Percentiles rank a stretch among this genome's conserved stretches.
Evolutionary conservation across 345 rosid species (phyloP).

Genomic region (Clarkia xantiana): DNA sequence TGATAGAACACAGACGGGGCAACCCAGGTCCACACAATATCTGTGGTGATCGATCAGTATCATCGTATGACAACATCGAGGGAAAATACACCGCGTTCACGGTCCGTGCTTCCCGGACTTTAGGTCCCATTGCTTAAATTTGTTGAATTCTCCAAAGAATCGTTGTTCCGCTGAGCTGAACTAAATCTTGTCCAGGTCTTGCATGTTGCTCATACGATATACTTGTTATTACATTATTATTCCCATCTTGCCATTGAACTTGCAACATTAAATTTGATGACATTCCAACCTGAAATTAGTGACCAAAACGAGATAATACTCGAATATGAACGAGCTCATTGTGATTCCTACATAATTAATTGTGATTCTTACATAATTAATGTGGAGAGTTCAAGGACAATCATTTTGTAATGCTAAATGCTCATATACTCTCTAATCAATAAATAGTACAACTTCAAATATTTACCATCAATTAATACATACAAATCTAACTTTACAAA

Average conservation of each 20-base stretch:
- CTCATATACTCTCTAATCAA: no score
- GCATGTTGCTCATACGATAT: slow-evolving; percentile 47
- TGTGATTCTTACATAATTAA: no score
- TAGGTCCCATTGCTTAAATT: slow-evolving; percentile 24
- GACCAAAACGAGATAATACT: no score
- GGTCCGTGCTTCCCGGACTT: slow-evolving; percentile 40
- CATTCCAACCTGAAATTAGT: slow-evolving; percentile 32
- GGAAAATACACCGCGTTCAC: slow-evolving; percentile 46
- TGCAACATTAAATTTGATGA: slow-evolving; percentile 37
- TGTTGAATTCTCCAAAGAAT: slow-evolving; percentile 47
- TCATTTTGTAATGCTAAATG: no score
- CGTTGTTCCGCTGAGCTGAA: slow-evolving; percentile 61
- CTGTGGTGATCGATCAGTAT: slow-evolving; percentile 48
- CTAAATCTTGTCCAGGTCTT: slow-evolving; percentile 62
- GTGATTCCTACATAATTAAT: no score
- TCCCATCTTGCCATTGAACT: slow-evolving; percentile 50
- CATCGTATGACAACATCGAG: slow-evolving; percentile 68
- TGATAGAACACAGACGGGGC: slow-evolving; percentile 71
- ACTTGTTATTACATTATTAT: slow-evolving; percentile 25
- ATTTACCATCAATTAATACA: no score
- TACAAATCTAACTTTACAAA: no score
- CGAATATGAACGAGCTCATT: no score
- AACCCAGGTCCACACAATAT: slow-evolving; percentile 44
- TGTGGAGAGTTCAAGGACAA: no score
- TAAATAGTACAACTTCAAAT: no score